Evolutionary conservation across 2,329 filamentous ascomycete genomes (phyloP).

Genomic region (Biscogniauxia marginata): DNA sequence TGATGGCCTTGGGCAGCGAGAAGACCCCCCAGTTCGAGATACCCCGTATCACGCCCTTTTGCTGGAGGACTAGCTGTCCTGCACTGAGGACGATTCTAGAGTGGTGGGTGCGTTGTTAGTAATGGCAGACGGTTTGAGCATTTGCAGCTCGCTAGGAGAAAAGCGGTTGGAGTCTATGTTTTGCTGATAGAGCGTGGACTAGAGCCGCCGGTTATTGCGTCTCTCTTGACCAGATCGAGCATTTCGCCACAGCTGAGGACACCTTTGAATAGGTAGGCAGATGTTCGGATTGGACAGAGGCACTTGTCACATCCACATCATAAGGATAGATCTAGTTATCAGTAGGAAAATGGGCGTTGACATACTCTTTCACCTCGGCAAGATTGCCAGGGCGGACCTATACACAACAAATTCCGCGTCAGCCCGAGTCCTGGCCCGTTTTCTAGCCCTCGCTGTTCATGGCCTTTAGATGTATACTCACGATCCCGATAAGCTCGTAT

Average conservation of each 20-base stretch:
- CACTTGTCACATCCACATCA: no score
- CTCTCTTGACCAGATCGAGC: not conserved
- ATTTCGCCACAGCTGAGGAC: not conserved
- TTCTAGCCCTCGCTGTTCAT: no score
- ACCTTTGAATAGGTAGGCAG: not conserved
- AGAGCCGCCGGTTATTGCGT: not conserved
- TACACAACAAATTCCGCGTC: not conserved
- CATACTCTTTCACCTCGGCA: slow-evolving; percentile 91
- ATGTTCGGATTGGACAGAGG: not conserved
- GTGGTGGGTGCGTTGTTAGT: not conserved
- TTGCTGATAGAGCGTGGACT: not conserved
- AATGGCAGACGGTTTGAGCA: not conserved
- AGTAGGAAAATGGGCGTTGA: slow-evolving; percentile 21
- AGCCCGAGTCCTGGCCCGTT: slow-evolving; percentile 12
- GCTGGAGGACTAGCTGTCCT: slow-evolving; percentile 77
- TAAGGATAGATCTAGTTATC: no score
- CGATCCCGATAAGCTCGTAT: slow-evolving; percentile 96
- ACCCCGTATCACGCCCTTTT: slow-evolving; percentile 86
- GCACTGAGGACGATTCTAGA: slow-evolving; percentile 81
- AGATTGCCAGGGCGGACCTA: slow-evolving; percentile 92
- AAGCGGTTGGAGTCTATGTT: not conserved
- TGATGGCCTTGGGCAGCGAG: slow-evolving; percentile 75
- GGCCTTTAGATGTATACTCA: no score
- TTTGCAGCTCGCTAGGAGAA: slow-evolving; percentile 1
- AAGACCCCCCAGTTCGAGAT: slow-evolving; percentile 95